Evolutionary conservation across 2,329 filamentous ascomycete genomes (phyloP).

Genomic region (Monilinia fructigena): DNA sequence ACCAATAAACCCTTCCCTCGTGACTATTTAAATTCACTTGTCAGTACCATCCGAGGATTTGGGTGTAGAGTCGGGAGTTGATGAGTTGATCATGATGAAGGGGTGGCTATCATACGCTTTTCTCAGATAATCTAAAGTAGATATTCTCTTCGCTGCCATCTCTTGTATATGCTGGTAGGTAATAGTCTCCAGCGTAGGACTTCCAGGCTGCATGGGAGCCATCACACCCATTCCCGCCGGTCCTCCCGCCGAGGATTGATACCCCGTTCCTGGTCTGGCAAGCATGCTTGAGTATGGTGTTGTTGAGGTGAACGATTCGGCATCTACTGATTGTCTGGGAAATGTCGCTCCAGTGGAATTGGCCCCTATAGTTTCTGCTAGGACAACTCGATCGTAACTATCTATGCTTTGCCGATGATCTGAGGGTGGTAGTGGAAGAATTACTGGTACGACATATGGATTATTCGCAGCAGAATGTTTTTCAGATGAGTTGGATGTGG

Average conservation of each 20-base stretch:
- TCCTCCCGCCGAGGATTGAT: constrained; percentile 29
- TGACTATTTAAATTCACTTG: constrained; percentile 56
- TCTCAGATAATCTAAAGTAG: constrained; percentile 86
- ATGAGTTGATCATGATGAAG: not conserved
- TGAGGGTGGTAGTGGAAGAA: constrained; percentile 8
- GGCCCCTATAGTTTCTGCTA: constrained; percentile 26
- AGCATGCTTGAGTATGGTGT: constrained; percentile 39
- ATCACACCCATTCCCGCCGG: constrained; percentile 28
- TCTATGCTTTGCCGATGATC: constrained; percentile 25
- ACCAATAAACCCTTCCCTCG: constrained; percentile 94
- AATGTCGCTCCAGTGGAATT: constrained; percentile 15
- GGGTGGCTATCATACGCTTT: constrained; percentile 70
- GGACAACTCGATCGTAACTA: constrained; percentile 28
- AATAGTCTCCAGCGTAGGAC: constrained; percentile 40
- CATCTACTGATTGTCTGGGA: constrained; percentile 10
- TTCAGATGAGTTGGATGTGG: constrained; percentile 27
- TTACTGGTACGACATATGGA: constrained; percentile 26
- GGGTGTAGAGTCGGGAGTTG: not conserved
- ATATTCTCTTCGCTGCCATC: constrained; percentile 86
- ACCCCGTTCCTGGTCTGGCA: constrained; percentile 35
- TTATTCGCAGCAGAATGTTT: constrained; percentile 28
- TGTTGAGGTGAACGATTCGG: constrained; percentile 34
- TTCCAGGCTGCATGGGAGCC: constrained; percentile 32
- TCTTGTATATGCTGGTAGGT: constrained; percentile 70
- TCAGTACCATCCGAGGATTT: not conserved